A percentile compares a stretch with the other conserved stretches of the same genome.
phyloP scores from a whole-genome alignment of 2,329 filamentous ascomycete genomes.

The Exophiala alcalophila region DNA sequence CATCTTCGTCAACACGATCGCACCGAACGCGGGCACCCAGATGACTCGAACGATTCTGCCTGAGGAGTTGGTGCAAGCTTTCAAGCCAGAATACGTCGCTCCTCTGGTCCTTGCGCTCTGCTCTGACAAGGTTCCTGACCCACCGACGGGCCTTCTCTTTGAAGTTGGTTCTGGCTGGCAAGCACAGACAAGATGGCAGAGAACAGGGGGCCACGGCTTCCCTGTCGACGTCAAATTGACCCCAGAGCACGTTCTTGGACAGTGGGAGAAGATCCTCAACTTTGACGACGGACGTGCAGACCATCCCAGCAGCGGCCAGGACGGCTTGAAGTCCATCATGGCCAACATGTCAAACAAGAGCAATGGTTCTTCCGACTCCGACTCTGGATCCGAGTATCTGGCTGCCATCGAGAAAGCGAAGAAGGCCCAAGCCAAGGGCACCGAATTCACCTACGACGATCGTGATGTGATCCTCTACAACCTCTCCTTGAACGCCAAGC shows the following conservation, averaged over 20 bases:
- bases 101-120: constrained; percentile 85
- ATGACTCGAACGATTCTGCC: constrained; percentile 95
- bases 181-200: constrained; percentile 90
- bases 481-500: constrained; percentile 87
- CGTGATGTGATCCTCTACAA: constrained; percentile 94
- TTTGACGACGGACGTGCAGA: constrained; percentile 88
- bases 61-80: constrained; percentile 95
- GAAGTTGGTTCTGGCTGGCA: constrained; percentile 95
- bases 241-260: constrained; percentile 74
- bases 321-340: constrained; percentile 75
- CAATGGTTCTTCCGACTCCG: constrained; percentile 48
- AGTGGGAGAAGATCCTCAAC: constrained; percentile 75
- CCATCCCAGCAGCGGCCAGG: constrained; percentile 74
- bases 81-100: constrained; percentile 98
- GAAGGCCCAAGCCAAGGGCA: constrained; percentile 66
- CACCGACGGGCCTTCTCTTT: constrained; percentile 81
- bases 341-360: constrained; percentile 80
- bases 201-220: constrained; percentile 85
- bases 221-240: constrained; percentile 78
- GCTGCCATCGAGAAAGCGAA: constrained; percentile 73
- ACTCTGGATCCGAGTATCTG: constrained; percentile 60
- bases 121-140: constrained; percentile 79
- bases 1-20: constrained; percentile 97
- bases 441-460: constrained; percentile 79
- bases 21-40: constrained; percentile 91